Base-by-base conservation (phyloP, 2,329 filamentous ascomycete genomes). In the Zasmidium citrigriseum region DNA sequence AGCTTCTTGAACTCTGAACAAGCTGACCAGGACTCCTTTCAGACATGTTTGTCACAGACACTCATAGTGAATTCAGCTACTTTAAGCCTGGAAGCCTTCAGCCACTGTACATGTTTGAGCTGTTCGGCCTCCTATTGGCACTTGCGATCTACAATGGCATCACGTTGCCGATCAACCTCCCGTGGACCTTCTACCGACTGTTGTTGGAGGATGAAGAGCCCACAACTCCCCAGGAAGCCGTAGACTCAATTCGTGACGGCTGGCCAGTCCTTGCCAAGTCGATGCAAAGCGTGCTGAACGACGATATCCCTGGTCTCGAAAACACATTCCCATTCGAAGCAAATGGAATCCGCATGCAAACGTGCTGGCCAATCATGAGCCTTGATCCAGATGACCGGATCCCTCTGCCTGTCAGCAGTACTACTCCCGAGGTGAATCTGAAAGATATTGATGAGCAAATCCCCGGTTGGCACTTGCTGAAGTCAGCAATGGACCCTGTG, bases 121-220 rank as follows among this genome's bases (percentile, higher is more conserved):
- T 98, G 20, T 80, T 97, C 27, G 95, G 95, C 1, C 76, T 97
- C 11, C 77, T 98, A n/a, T 82, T 97, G 63, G 96, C 90, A 1
- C 81, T 99, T 18, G 95, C 95, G 4, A 78, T 98, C 3, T 97
- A 95, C 76, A 99, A 99, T 65, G 93, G 93, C 1, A 80, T 98
- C 22, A 96, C 93, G 0, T 80, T 99, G 1, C 95, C 95, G 0
- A 83, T 98, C 45, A 96, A 89, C 1, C 95, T 99, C 60, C 95
- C 95, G 0, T 83, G 86, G 57, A 90, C 88, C 0, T 82, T 99
- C 2, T 99, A 99, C 75, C 83, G 86, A 54, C 90, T 90, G 66
- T 81, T 98, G 0, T 80, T 96, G 0, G 86, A 84, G 27, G 44
- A 22, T 44, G 27, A 21, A 2, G 11, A 20, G 12, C 22, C 46